Evolutionary conservation across 345 rosid species (phyloP).

Genomic region (Boechera retrofracta): DNA sequence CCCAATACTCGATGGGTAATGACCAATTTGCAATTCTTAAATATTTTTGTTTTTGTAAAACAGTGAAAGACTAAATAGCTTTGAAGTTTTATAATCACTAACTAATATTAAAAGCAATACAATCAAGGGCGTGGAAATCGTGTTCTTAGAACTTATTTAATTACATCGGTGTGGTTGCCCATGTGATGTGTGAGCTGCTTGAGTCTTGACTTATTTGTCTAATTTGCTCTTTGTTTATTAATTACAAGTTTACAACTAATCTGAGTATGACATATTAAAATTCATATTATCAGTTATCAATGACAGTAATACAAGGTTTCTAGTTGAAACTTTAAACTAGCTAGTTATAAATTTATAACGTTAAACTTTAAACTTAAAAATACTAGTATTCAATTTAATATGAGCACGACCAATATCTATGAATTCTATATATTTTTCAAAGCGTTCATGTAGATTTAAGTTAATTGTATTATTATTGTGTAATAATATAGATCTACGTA

Average conservation of each 20-base stretch:
- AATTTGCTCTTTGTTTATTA: conserved; percentile 8
- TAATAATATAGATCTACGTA: neutral
- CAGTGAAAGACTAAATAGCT: neutral
- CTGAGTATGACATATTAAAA: neutral
- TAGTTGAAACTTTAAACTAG: neutral
- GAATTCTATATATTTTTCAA: neutral
- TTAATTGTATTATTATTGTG: neutral
- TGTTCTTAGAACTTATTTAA: neutral
- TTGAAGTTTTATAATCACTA: neutral
- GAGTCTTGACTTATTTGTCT: neutral
- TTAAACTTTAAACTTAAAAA: neutral
- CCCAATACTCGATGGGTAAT: neutral
- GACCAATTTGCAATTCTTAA: neutral
- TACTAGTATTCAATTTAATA: neutral
- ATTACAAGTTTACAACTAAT: conserved; percentile 8
- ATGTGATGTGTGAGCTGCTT: conserved; percentile 21
- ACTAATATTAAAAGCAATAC: neutral
- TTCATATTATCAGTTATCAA: neutral
- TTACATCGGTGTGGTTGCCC: conserved; percentile 12
- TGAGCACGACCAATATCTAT: neutral
- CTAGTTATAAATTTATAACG: neutral
- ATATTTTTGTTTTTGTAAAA: neutral
- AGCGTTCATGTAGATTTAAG: neutral
- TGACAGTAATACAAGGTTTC: neutral
- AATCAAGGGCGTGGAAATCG: conserved; percentile 16